phyloP scores from a whole-genome alignment of 805 yeast species.

The Candida saitoana region DNA sequence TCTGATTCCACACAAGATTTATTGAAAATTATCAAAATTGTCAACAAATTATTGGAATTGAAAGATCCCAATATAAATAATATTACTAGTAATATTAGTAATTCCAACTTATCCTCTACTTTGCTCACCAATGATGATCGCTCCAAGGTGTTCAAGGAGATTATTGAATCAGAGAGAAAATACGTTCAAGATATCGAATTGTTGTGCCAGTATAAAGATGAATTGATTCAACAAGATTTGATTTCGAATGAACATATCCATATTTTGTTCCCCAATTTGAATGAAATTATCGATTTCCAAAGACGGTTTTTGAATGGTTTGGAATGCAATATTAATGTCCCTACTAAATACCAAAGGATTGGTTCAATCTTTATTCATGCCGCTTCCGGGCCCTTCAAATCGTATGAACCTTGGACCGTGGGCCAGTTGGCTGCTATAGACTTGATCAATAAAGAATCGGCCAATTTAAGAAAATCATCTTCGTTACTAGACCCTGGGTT shows the following conservation, averaged over 20 bases:
- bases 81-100: not conserved
- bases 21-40: conserved; percentile 68
- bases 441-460: conserved; percentile 61
- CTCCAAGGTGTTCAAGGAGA: conserved; percentile 76
- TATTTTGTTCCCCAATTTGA: conserved; percentile 77
- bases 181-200: conserved; percentile 88
- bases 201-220: conserved; percentile 62
- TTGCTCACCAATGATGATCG: conserved; percentile 49
- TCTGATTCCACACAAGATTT: conserved; percentile 77
- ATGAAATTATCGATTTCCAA: conserved; percentile 85
- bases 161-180: conserved; percentile 86
- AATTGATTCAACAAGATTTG: conserved; percentile 59
- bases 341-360: conserved; percentile 72
- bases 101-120: not conserved
- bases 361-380: conserved; percentile 88
- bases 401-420: conserved; percentile 92
- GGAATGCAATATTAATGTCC: conserved; percentile 79
- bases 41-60: conserved; percentile 51
- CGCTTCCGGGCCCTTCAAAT: conserved; percentile 70
- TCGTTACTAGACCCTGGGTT: conserved; percentile 73
- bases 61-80: conserved; percentile 2
- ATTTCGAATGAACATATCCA: conserved; percentile 78
- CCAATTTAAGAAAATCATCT: conserved; percentile 51
- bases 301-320: conserved; percentile 82
- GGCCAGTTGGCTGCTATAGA: conserved; percentile 87